Evolutionary conservation across 139 green algal species (phyloP), one percentile per base, ranked within the genome.

Genomic region (Picochlorum sp.): DNA sequence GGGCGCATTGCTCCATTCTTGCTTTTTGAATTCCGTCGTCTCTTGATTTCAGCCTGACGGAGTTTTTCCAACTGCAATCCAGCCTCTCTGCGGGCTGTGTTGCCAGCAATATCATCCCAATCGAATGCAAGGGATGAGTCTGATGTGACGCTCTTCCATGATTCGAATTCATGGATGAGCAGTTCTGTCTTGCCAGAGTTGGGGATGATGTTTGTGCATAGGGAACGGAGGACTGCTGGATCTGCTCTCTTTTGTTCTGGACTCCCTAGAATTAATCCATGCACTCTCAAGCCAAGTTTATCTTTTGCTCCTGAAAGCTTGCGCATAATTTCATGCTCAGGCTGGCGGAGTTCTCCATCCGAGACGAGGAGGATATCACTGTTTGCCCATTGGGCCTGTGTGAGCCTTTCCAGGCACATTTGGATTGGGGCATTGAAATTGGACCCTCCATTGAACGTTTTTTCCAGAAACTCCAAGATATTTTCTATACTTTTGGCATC

Each of bases 401-500:
- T 75, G 28, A 94, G 77, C 11, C 86, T 70, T 56, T 80, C 67
- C 23, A 94, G 71, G 75, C 87, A 94, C 52, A 80, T 71, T 57
- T 72, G 65, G 10, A 94, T 70, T 13, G 87, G 87, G 65, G 88
- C 84, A 68, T 94, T 94, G 78, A 94, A 93, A 78, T 94, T 86
- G 13, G 63, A 79, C 59, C 87, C 87, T 31, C 87, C 87, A 52
- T 94, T 94, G 84, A 94, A 94, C 47, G 85, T 68, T 63, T 83
- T 88, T 69, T 95, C 87, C 51, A 95, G 62, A 61, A 95, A 95
- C 62, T 77, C 70, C 51, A 94, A 81, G 69, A 94, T 79, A 68
- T 88, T 90, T 75, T 88, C 76, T 6, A 94, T 66, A 28, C 62
- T 79, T 31, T 63, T 62, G 54, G 85, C 74, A 73, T 94, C 86